Base-by-base conservation (phyloP, 192 early-diverging fungal species). In the Backusella parvicylindrica region DNA sequence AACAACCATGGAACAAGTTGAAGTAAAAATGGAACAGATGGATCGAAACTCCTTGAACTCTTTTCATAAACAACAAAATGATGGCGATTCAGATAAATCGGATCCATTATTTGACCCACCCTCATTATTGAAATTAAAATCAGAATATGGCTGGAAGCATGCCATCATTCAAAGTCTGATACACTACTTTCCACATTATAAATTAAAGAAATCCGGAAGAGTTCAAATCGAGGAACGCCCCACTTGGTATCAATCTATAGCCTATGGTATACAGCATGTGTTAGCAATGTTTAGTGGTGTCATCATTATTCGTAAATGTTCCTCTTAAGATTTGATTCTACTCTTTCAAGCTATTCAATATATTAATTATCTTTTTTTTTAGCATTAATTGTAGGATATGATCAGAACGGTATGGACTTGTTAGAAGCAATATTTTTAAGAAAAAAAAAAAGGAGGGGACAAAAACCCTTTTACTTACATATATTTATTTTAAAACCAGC, bases 271-370 rank as follows among this genome's bases (percentile, higher is more conserved):
- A 18, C 88, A 89, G 68, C 86, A 89, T 77, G 72, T 86, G 35
- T 66, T 89, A 15, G 86, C 87, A 33, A 88, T 89, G 87, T 86
- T 90, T 72, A 85, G 87, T 50, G 82, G 71, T 38, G 89, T 89
- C 12, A 76, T 88, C n/a, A 36, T 76, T 38, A 43, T 76, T 64
- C 75, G 75, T 76, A 71, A 41, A 15, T 36, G 9, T 37, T 40
- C 1, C 18, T 35, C 16, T 66, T 18, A 7, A 41, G 21, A 69
- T 26, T 1, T 68, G n/a, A 40, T 12, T 12, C 2, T 3, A 40
- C 28, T 15, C 32, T 31, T 43, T 6, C 5, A 67, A 26, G 2
- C 21, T 26, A 26, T 50, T 21, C n/a, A 50, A 9, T 18, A 50
- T 56, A 28, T 35, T 35, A 70, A 66, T 43, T 26, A 21, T 56